These are phyloP conservation scores for Plasmodiophora brassicae DNA, from an alignment of 208 protist genomes.

Conservation along the genomic window DNA sequence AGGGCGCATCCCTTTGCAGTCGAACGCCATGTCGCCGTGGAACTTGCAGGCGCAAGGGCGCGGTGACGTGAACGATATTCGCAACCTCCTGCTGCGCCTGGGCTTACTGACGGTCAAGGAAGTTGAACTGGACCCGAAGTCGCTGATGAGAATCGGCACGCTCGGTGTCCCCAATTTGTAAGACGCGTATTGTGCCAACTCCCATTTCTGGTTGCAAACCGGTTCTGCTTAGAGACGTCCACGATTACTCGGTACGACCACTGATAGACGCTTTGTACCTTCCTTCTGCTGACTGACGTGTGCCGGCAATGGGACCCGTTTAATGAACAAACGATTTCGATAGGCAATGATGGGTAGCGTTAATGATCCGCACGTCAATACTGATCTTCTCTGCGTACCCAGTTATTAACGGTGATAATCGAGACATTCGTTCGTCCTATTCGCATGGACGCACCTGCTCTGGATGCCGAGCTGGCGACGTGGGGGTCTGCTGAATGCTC, in stretches of 20 bases:
- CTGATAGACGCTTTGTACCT: constrained; percentile 10
- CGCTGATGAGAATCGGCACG: not conserved
- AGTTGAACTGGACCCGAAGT: not conserved
- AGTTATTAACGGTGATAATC: too few species aligned
- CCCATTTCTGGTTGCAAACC: not conserved
- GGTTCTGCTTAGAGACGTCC: not conserved
- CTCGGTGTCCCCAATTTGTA: not conserved
- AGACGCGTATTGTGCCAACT: not conserved
- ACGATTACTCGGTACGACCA: not conserved
- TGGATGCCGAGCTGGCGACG: too few species aligned
- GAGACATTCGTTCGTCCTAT: too few species aligned
- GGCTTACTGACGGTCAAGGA: not conserved
- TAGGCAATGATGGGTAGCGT: too few species aligned
- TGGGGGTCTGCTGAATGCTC: too few species aligned
- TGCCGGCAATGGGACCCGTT: too few species aligned
- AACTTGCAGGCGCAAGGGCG: not conserved
- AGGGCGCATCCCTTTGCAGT: not conserved
- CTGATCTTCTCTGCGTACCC: too few species aligned
- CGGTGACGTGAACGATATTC: not conserved
- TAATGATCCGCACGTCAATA: too few species aligned
- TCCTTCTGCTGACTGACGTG: not conserved
- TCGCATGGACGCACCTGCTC: too few species aligned
- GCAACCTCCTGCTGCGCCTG: not conserved
- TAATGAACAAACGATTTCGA: too few species aligned
- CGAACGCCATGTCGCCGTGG: not conserved